Evolutionary conservation across 345 rosid genomes (phyloP).

Genomic region (Eucalyptus paniculata): DNA sequence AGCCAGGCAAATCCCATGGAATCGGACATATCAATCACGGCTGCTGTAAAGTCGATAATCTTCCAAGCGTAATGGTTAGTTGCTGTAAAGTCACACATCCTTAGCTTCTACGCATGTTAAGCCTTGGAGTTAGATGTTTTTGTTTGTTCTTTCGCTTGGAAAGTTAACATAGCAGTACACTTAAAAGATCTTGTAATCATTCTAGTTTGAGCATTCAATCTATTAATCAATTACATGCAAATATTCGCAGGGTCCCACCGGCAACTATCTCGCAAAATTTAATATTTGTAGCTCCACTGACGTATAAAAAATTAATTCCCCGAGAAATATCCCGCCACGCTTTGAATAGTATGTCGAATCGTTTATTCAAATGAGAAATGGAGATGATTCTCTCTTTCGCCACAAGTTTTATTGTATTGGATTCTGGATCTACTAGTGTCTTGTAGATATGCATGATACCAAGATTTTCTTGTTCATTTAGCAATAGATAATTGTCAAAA

Average conservation of each 20-base stretch:
- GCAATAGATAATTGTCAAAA: not conserved
- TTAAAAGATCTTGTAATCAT: not conserved
- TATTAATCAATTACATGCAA: not conserved
- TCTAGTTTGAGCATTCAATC: not conserved
- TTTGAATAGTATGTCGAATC: not conserved
- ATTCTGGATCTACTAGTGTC: not conserved
- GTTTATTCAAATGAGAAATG: not conserved
- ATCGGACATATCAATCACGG: not conserved
- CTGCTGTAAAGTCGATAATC: not conserved
- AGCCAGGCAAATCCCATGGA: not conserved
- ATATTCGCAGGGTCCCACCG: not conserved
- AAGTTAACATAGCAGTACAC: not conserved
- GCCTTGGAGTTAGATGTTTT: not conserved
- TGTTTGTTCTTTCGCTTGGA: not conserved
- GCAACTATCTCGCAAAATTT: not conserved
- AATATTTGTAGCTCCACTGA: not conserved
- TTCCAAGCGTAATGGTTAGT: not conserved
- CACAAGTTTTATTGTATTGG: not conserved
- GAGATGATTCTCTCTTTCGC: not conserved
- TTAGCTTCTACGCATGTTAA: not conserved
- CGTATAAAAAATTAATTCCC: not conserved
- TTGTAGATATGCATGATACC: not conserved
- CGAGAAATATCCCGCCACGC: not conserved
- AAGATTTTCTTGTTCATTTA: not conserved
- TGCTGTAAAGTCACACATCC: not conserved